A percentile compares a stretch with the other conserved stretches of the same genome.
These are phyloP conservation scores for Termitomyces sp. DNA, from an alignment of 768 basidiomycete species.

Conservation along the genomic window DNA sequence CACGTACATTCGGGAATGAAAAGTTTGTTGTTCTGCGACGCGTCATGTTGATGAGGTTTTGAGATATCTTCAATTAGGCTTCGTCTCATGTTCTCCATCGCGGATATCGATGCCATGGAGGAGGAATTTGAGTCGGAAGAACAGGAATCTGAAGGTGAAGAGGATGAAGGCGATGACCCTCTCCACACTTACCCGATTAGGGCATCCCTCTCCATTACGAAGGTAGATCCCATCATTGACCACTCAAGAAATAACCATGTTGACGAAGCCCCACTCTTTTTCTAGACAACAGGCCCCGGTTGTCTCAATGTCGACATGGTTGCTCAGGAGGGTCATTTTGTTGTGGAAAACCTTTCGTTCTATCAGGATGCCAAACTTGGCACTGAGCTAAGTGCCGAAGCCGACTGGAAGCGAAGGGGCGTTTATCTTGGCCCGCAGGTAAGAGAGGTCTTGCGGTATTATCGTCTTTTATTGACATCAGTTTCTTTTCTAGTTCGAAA, in stretches of 20 bases:
- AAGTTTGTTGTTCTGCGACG: constrained; percentile 43
- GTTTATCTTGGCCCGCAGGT: constrained; percentile 91
- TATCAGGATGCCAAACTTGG: constrained; percentile 71
- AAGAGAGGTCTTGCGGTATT: constrained; percentile 7
- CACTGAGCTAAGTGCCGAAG: constrained; percentile 76
- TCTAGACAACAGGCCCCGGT: constrained; percentile 47
- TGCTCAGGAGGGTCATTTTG: constrained; percentile 73
- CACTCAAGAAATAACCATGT: neutral
- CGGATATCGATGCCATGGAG: constrained; percentile 63
- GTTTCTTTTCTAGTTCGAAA: constrained; percentile 60
- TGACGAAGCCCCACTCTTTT: neutral
- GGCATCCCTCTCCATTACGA: constrained; percentile 77
- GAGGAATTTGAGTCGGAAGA: constrained; percentile 23
- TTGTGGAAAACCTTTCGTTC: constrained; percentile 87
- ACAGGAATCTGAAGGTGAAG: constrained; percentile 19
- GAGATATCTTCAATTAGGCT: constrained; percentile 44
- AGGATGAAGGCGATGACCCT: constrained; percentile 21
- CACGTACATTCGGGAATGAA: constrained; percentile 89
- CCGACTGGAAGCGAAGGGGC: constrained; percentile 90
- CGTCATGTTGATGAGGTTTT: neutral
- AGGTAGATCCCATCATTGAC: constrained; percentile 37
- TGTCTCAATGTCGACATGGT: constrained; percentile 76
- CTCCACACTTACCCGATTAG: constrained; percentile 64
- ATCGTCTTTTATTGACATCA: neutral
- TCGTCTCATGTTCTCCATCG: constrained; percentile 88